Conservation (phyloP, 73 alveolate species). For the Symbiodinium pilosum region DNA sequence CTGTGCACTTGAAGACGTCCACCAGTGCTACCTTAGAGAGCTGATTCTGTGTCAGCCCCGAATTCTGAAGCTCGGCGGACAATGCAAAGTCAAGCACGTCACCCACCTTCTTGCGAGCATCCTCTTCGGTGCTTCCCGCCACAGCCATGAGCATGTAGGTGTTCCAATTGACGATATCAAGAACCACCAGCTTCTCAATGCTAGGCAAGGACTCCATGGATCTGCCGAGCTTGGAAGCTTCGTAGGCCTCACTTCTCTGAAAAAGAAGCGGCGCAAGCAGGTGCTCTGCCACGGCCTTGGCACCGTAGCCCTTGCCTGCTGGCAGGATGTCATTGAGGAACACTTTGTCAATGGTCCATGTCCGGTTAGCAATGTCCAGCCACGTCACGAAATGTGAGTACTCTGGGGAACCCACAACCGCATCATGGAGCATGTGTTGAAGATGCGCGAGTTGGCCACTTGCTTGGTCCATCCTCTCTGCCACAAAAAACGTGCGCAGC, state of each 20-base stretch:
- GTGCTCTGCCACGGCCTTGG: slow-evolving; percentile 34
- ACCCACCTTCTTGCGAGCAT: slow-evolving; percentile 24
- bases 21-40: neutral
- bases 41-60: neutral
- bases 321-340: slow-evolving; percentile 47
- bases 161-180: slow-evolving; percentile 54
- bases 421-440: no score
- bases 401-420: no score
- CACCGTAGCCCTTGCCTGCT: slow-evolving; percentile 60
- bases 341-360: slow-evolving; percentile 68
- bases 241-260: neutral
- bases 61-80: slow-evolving; percentile 12
- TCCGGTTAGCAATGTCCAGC: slow-evolving; percentile 37
- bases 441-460: slow-evolving; percentile 35
- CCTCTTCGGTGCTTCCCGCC: neutral
- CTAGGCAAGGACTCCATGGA: slow-evolving; percentile 40
- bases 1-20: slow-evolving; percentile 45
- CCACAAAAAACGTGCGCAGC: slow-evolving; percentile 27
- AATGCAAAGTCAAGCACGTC: slow-evolving; percentile 48
- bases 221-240: slow-evolving; percentile 3
- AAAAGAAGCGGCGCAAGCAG: slow-evolving; percentile 38
- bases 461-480: neutral
- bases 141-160: slow-evolving; percentile 86
- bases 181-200: slow-evolving; percentile 38
- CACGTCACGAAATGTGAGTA: slow-evolving; percentile 36